phyloP scores from a whole-genome alignment of 2,329 filamentous ascomycete genomes.

The Exserohilum rostratum region DNA sequence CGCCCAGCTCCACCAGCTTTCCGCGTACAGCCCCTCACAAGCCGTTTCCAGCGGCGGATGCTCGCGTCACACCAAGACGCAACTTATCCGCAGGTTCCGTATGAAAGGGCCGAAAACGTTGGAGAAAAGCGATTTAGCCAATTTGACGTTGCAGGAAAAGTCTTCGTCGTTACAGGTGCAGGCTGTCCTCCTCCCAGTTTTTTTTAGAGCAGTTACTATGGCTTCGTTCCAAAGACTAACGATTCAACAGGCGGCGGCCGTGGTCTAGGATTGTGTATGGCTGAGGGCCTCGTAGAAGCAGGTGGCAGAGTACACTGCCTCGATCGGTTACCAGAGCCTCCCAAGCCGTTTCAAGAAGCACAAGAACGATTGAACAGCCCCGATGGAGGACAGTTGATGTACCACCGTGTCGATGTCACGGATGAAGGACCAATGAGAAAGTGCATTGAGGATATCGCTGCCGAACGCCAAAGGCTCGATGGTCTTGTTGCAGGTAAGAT shows the following conservation, averaged over 20 bases:
- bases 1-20: slow-evolving; percentile 7
- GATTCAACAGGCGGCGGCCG: slow-evolving; percentile 65
- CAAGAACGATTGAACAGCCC: slow-evolving; percentile 65
- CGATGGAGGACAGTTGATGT: slow-evolving; percentile 69
- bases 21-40: slow-evolving; percentile 7
- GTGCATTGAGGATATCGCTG: slow-evolving; percentile 70
- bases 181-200: slow-evolving; percentile 65
- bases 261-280: slow-evolving; percentile 72
- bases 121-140: slow-evolving; percentile 27
- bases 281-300: slow-evolving; percentile 74
- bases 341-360: slow-evolving; percentile 66
- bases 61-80: slow-evolving; percentile 17
- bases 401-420: slow-evolving; percentile 79
- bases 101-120: slow-evolving; percentile 25
- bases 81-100: slow-evolving; percentile 22
- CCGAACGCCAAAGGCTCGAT: slow-evolving; percentile 72
- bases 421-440: slow-evolving; percentile 69
- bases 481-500: slow-evolving; percentile 67
- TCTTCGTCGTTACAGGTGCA: slow-evolving; percentile 63
- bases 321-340: slow-evolving; percentile 63
- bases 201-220: not conserved
- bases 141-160: slow-evolving; percentile 40
- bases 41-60: slow-evolving; percentile 10
- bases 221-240: slow-evolving; percentile 40
- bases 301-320: slow-evolving; percentile 73